Percentiles rank a stretch among this genome's conserved stretches.
Evolutionary conservation across 768 basidiomycete genomes (phyloP).

Genomic region (Boletus vermiculosoides): DNA sequence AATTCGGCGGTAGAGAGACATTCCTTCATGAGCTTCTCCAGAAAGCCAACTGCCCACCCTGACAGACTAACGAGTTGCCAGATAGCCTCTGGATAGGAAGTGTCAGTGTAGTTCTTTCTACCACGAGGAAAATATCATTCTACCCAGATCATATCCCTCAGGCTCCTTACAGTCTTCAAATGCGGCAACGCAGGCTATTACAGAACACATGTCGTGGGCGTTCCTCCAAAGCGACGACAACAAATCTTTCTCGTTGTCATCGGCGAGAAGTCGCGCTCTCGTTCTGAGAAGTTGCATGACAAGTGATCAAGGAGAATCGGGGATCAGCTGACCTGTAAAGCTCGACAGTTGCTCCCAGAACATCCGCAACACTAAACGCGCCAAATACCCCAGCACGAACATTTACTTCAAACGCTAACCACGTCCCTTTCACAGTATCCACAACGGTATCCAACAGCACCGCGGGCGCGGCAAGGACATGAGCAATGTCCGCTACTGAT

Average conservation of each 20-base stretch:
- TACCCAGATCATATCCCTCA: conserved; percentile 64
- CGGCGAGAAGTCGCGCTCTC: conserved; percentile 27
- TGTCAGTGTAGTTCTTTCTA: conserved; percentile 5
- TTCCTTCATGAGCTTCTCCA: conserved; percentile 61
- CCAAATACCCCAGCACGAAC: conserved; percentile 39
- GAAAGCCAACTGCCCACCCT: conserved; percentile 58
- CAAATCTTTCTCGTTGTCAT: conserved; percentile 38
- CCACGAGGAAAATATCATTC: neutral
- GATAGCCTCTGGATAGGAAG: conserved; percentile 49
- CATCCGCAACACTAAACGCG: conserved; percentile 43
- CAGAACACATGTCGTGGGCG: conserved; percentile 65
- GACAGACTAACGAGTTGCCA: conserved; percentile 71
- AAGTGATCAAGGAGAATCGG: neutral
- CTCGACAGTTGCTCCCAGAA: conserved; percentile 48
- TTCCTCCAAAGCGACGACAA: conserved; percentile 53
- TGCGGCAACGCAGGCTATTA: conserved; percentile 57
- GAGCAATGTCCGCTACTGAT: conserved; percentile 60
- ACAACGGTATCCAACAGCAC: conserved; percentile 42
- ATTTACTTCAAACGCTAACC: conserved; percentile 45
- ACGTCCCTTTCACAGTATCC: conserved; percentile 46
- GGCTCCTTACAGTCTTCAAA: conserved; percentile 67
- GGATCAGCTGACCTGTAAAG: conserved; percentile 31
- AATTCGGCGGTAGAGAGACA: conserved; percentile 39
- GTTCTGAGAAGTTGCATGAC: conserved; percentile 28
- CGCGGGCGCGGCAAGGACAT: conserved; percentile 47